Conservation (phyloP, 164 flowering plant genomes). For the Magnolia officinalis region DNA sequence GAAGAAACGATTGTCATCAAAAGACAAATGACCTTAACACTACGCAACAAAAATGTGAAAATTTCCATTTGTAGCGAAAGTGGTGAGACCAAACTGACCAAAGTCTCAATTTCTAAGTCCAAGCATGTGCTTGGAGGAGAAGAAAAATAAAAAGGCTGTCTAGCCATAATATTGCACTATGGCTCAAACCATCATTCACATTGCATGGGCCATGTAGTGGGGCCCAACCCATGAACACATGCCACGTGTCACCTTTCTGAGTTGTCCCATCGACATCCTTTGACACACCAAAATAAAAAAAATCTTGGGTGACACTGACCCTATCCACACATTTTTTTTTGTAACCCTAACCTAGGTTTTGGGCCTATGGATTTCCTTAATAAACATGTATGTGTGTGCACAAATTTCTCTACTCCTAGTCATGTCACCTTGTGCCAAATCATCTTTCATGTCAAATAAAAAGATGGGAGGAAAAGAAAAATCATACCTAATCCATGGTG, state of each 20-base stretch:
- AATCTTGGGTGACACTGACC: not conserved
- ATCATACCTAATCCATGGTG: not conserved
- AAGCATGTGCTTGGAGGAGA: not conserved
- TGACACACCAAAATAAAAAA: not conserved
- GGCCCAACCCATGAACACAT: not conserved
- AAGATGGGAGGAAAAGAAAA: not conserved
- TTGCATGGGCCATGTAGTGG: not conserved
- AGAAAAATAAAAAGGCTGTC: not conserved
- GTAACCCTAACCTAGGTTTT: not conserved
- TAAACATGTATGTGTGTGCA: not conserved
- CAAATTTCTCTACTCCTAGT: not conserved
- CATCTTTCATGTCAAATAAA: not conserved
- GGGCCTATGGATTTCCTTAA: not conserved
- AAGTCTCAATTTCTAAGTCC: not conserved
- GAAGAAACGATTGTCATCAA: not conserved
- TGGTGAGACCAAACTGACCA: not conserved
- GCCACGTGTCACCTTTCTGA: not conserved
- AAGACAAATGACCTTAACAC: not conserved
- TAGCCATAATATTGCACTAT: not conserved
- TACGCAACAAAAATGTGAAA: not conserved
- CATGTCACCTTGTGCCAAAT: not conserved
- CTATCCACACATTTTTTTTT: not conserved
- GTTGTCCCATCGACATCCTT: not conserved
- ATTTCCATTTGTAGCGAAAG: not conserved
- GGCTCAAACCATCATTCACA: not conserved